Conservation (phyloP, 1,284 basidiomycete species). For the Trichosporon ovoides region DNA sequence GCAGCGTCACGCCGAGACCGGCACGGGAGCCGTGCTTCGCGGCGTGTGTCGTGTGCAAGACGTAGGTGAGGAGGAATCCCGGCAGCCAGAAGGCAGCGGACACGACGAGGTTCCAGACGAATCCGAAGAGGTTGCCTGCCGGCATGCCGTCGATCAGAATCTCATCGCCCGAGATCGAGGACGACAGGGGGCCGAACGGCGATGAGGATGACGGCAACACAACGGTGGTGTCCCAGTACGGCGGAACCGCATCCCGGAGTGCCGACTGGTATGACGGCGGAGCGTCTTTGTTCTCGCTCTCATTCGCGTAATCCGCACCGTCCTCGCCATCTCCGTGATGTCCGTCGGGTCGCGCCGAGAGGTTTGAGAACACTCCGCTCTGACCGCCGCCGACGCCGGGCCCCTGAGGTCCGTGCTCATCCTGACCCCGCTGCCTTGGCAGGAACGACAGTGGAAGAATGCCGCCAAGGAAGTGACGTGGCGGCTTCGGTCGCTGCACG, state of each 20-base stretch:
- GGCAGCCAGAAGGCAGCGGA: constrained; percentile 97
- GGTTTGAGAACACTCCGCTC: constrained; percentile 94
- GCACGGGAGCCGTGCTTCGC: constrained; percentile 90
- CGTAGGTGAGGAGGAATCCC: constrained; percentile 88
- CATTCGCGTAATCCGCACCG: constrained; percentile 61
- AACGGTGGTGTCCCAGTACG: constrained; percentile 96
- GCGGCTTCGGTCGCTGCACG: constrained; percentile 50
- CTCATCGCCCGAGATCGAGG: constrained; percentile 52
- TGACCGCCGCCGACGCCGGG: constrained; percentile 60
- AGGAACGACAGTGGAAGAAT: constrained; percentile 72
- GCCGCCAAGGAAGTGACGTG: constrained; percentile 62
- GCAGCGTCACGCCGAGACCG: constrained; percentile 88
- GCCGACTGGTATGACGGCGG: constrained; percentile 89
- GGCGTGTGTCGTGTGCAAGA: constrained; percentile 89
- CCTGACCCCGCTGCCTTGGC: constrained; percentile 44
- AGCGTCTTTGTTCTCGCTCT: constrained; percentile 71
- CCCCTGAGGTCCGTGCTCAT: constrained; percentile 15
- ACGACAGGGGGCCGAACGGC: constrained; percentile 50
- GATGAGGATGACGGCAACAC: constrained; percentile 56
- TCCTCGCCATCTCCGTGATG: constrained; percentile 58
- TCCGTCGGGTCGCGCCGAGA: constrained; percentile 78
- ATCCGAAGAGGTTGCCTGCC: constrained; percentile 53
- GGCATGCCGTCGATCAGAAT: constrained; percentile 57
- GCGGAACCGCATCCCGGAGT: constrained; percentile 82
- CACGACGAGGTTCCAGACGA: constrained; percentile 60